Evolutionary conservation across 768 basidiomycete species (phyloP), one percentile per base, ranked within the genome.

Genomic region (Mycena leptocephala): DNA sequence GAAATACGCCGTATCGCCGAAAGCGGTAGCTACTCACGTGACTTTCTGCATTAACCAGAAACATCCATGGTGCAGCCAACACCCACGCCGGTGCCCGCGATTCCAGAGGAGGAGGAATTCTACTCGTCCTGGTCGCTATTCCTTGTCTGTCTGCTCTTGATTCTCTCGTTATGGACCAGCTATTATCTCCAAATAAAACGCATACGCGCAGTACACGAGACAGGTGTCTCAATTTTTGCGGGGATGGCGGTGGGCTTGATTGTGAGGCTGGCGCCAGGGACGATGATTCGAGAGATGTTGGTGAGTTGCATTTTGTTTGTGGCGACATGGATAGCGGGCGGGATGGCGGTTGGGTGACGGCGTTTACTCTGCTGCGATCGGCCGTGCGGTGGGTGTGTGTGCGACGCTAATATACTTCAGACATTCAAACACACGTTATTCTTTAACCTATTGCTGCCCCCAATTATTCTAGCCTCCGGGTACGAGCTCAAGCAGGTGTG

Each of bases 141-240:
- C 84, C 94, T 97, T 67, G 96, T 97, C 79, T 96, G 96, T 88
- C 85, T 96, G 76, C 93, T 99, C 39, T 94, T 99, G 75, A 95
- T 99, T 69, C 88, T 98, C 77, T 98, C 98, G 10, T 91, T 99
- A 72, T 96, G 94, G 92, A 98, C 97, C 26, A 97, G 96, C 32
- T 99, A 99, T 87, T 99, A 99, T 82, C 93, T 99, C 5, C 97
- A 99, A 89, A 96, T 99, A 82, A 97, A 97, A 84, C 91, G 95
- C 63, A 99, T 99, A 86, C 93, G 97, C 70, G 95, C 96, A 22
- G 92, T 99, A 16, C 97, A 99, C 80, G 98, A 99, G 86, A 99
- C 98, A 0, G 89, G 99, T 35, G 95, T 99, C 24, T 95, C 97
- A 26, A 97, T 99, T 78, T 93, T 97, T 82, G 97, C 97, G 9